Evolutionary conservation across 2,329 filamentous ascomycete genomes (phyloP).

Genomic region (Cylindrodendrum hubeiense): DNA sequence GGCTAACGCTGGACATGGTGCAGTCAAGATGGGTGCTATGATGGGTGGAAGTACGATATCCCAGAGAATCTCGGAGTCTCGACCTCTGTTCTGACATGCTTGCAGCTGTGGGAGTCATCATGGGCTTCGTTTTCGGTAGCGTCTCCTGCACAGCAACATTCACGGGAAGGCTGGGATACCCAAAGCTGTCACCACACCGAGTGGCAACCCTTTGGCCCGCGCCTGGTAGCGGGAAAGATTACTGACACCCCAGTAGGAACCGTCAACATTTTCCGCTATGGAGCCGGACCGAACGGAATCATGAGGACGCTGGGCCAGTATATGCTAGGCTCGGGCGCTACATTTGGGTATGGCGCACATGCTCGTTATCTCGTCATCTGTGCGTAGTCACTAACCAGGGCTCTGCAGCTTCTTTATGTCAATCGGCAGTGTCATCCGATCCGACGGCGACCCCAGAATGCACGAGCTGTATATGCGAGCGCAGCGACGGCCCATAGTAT

Average conservation of each 20-base stretch:
- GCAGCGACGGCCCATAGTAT: conserved; percentile 79
- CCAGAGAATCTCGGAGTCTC: not conserved
- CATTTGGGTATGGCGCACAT: conserved; percentile 79
- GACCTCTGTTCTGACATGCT: conserved; percentile 47
- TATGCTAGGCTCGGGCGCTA: conserved; percentile 94
- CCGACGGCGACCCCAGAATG: conserved; percentile 83
- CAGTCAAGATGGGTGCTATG: conserved; percentile 92
- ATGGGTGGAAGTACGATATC: conserved; percentile 92
- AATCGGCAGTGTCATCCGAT: conserved; percentile 95
- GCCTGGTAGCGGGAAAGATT: not conserved
- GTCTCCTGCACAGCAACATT: conserved; percentile 38
- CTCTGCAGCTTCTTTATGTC: conserved; percentile 90
- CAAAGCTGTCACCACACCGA: not conserved
- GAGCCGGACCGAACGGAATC: conserved; percentile 92
- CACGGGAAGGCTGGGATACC: not conserved
- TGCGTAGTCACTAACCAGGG: conserved; percentile 34
- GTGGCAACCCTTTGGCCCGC: conserved; percentile 7
- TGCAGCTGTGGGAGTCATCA: conserved; percentile 91
- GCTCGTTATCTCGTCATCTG: conserved; percentile 7
- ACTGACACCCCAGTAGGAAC: conserved; percentile 70
- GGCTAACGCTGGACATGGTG: conserved; percentile 31
- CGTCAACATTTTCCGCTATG: conserved; percentile 95
- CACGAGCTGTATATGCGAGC: conserved; percentile 82
- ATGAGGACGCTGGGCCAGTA: conserved; percentile 96
- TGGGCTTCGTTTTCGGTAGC: conserved; percentile 96